Evolutionary conservation across 345 rosid species (phyloP).

Genomic region (Limnanthes douglasii): DNA sequence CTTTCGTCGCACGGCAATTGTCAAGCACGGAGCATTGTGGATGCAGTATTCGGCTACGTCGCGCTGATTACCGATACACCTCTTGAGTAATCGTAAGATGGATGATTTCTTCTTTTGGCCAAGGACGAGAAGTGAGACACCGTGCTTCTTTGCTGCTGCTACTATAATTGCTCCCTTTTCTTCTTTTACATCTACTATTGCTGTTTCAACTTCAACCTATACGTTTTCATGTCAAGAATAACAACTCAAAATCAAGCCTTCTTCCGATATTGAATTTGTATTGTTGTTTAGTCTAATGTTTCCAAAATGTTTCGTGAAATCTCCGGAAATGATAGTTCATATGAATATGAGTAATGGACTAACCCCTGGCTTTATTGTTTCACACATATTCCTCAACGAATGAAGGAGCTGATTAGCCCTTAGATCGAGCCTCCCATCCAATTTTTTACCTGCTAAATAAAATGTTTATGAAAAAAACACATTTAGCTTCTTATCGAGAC

Average conservation of each 20-base stretch:
- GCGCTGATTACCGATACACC: constrained; percentile 14
- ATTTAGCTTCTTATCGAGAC: background rate
- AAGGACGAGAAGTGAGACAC: constrained; percentile 28
- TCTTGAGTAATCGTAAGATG: constrained; percentile 22
- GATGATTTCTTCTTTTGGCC: constrained; percentile 32
- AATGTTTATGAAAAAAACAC: background rate
- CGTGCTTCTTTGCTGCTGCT: constrained; percentile 34
- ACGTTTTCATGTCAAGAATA: too few species aligned
- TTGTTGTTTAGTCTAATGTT: too few species aligned
- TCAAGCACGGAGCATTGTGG: constrained; percentile 42
- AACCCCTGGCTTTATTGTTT: constrained; percentile 36
- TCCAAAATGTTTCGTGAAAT: too few species aligned
- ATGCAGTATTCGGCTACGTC: constrained; percentile 35
- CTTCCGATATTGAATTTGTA: too few species aligned
- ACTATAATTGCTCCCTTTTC: constrained; percentile 36
- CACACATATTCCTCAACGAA: constrained; percentile 29
- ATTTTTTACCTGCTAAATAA: constrained; percentile 8
- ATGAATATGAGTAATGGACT: too few species aligned
- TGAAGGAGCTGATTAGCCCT: constrained; percentile 21
- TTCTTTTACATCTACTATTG: constrained; percentile 24
- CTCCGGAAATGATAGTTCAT: too few species aligned
- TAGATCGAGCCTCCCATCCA: constrained; percentile 11
- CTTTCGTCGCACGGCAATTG: constrained; percentile 47
- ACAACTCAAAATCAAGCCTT: background rate
- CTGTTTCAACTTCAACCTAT: constrained; percentile 31